These are phyloP conservation scores for Aotearoamyces nothofagi DNA, from an alignment of 2,329 filamentous ascomycete genomes.

Conservation along the genomic window DNA sequence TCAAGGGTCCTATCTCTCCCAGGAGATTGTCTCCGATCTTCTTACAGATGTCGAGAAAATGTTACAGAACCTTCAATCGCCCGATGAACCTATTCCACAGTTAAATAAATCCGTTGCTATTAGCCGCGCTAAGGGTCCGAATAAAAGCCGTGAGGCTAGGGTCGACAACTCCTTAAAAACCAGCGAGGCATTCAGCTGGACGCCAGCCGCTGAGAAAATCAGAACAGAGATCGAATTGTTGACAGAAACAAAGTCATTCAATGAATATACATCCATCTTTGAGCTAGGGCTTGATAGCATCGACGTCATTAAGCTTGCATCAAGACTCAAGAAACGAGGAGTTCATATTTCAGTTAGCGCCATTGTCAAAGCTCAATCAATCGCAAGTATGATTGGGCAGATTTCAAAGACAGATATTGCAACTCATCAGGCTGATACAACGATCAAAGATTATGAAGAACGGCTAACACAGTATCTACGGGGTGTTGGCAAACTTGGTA, in stretches of 20 bases:
- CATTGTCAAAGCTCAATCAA: constrained; percentile 60
- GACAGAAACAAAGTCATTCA: constrained; percentile 34
- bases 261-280: constrained; percentile 50
- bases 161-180: too few species aligned
- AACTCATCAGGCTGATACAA: constrained; percentile 4
- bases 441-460: constrained; percentile 14
- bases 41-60: constrained; percentile 25
- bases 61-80: constrained; percentile 8
- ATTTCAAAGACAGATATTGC: constrained; percentile 7
- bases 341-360: constrained; percentile 53
- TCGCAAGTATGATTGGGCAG: constrained; percentile 38
- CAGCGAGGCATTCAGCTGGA: constrained; percentile 44
- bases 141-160: too few species aligned
- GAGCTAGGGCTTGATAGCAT: constrained; percentile 85
- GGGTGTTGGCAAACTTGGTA: constrained; percentile 20
- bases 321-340: constrained; percentile 45
- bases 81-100: constrained; percentile 2
- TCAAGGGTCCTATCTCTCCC: constrained; percentile 28
- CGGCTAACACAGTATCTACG: constrained; percentile 25
- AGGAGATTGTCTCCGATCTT: constrained; percentile 21
- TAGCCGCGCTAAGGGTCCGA: too few species aligned
- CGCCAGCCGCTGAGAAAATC: constrained; percentile 32
- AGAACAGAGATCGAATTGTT: constrained; percentile 48
- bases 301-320: constrained; percentile 72
- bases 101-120: background rate